Evolutionary conservation across 768 basidiomycete genomes (phyloP), one percentile per base, ranked within the genome.

Genomic region (Boletus reticuloceps): DNA sequence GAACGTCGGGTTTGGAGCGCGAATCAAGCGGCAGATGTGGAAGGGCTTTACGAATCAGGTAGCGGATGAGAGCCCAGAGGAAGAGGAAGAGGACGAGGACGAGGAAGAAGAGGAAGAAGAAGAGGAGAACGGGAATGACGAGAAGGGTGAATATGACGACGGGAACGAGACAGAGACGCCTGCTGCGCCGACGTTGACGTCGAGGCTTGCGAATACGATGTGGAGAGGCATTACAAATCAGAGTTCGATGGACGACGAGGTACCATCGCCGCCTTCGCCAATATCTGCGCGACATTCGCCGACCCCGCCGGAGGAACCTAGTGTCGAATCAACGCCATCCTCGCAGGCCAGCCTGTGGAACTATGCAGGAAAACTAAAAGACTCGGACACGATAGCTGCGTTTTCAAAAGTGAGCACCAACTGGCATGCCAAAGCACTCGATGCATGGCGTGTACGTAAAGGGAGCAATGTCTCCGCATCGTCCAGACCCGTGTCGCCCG

Each of bases 161-260:
- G 75, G 77, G 17, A 75, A 77, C 51, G 75, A 79, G 50, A 80
- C 79, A 6, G 79, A 81, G 64, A 76, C 72, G 0, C 70, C 66
- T 50, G 59, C 56, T 49, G 60, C 52, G 6, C 58, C 74, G 20
- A 75, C 78, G 13, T 56, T 85, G 49, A 79, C 80, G 7, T 76
- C 82, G 40, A 76, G 81, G 34, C 65, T 88, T 14, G 82, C 86
- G 10, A 81, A 72, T 53, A 82, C 80, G n/a, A 79, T 89, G 20
- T 90, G 88, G 88, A 78, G 80, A 64, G 89, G 88, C 5, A 83
- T 90, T 60, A 88, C 86, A 4, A 90, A 89, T 61, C 84, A 86
- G 66, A 80, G 79, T 54, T 81, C 86, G 3, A 86, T 87, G 86
- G 86, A 86, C n/a, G 72, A 73, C 11, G 79, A 84, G 17, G n/a